Evolutionary conservation across 768 basidiomycete genomes (phyloP).

Genomic region (Tulasnella calospora): DNA sequence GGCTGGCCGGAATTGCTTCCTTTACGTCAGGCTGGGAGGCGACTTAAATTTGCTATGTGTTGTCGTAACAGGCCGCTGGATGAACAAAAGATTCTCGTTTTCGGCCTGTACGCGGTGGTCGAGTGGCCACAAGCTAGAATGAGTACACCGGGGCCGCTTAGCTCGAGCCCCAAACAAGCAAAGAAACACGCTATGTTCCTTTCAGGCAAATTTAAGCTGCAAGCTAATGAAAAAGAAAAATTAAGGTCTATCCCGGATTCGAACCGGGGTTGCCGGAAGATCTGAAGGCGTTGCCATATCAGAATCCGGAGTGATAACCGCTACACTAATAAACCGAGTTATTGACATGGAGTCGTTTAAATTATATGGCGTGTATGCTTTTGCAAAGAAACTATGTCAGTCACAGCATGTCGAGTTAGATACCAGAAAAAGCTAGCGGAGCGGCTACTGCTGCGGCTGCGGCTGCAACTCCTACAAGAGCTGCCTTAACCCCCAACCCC

Average conservation of each 20-base stretch:
- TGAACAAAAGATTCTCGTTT: neutral
- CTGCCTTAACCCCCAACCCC: neutral
- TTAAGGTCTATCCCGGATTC: slow-evolving; percentile 13
- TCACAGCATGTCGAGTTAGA: neutral
- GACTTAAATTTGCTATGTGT: neutral
- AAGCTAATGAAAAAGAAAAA: neutral
- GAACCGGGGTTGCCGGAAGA: slow-evolving; percentile 16
- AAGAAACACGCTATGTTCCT: too few species aligned
- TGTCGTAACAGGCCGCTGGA: neutral
- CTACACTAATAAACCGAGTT: slow-evolving; percentile 25
- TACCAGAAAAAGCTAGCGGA: neutral
- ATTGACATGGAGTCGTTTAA: neutral
- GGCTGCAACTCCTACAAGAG: neutral
- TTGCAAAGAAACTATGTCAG: neutral
- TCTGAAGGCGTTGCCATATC: neutral
- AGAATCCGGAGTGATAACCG: slow-evolving; percentile 28
- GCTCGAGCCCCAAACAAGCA: too few species aligned
- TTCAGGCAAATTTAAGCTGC: neutral
- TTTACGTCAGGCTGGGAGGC: slow-evolving; percentile 64
- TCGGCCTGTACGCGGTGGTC: too few species aligned
- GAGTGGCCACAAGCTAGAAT: too few species aligned
- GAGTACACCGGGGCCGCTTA: too few species aligned
- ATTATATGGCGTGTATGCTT: neutral
- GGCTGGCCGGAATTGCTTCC: slow-evolving; percentile 52
- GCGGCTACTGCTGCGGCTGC: neutral